A percentile compares a stretch with the other conserved stretches of the same genome.
phyloP scores from a whole-genome alignment of 1,284 basidiomycete species.

The Pyrrhoderma lamaoense region DNA sequence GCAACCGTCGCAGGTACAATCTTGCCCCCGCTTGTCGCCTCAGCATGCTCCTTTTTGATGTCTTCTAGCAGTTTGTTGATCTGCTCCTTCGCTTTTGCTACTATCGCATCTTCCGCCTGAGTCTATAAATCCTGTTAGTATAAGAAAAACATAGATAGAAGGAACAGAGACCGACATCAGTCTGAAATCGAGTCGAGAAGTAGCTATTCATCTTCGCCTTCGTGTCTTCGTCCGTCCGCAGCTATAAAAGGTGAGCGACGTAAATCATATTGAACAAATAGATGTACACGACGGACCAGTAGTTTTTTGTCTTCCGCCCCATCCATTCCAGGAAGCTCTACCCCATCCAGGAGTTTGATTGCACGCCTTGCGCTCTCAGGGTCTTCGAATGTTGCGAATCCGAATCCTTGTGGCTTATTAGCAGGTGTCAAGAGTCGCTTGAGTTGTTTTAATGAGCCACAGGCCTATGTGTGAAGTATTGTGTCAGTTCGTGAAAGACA shows the following conservation, averaged over 20 bases:
- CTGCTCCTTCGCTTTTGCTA: conserved; percentile 46
- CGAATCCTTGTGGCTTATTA: conserved; percentile 91
- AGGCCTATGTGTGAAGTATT: no score
- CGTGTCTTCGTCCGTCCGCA: conserved; percentile 93
- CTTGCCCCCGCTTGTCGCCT: conserved; percentile 56
- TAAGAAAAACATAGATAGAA: conserved; percentile 8
- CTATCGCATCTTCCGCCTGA: conserved; percentile 58
- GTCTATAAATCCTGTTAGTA: conserved; percentile 12
- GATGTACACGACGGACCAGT: conserved; percentile 48
- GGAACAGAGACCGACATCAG: conserved; percentile 52
- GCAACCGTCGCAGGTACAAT: conserved; percentile 62
- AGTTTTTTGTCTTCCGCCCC: conserved; percentile 81
- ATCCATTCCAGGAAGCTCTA: conserved; percentile 82
- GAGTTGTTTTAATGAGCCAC: conserved; percentile 80
- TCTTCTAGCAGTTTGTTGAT: conserved; percentile 52
- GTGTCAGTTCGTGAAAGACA: conserved; percentile 8
- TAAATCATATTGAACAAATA: conserved; percentile 20
- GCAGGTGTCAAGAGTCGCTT: conserved; percentile 85
- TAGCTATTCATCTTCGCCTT: conserved; percentile 81
- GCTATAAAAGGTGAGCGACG: conserved; percentile 43
- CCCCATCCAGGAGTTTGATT: conserved; percentile 70
- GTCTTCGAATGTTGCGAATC: conserved; percentile 89
- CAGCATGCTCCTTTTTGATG: conserved; percentile 56
- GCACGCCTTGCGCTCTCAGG: conserved; percentile 84
- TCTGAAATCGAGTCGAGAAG: conserved; percentile 67